Base-by-base conservation (phyloP, 1,284 basidiomycete species). In the Puccinia hordei region DNA sequence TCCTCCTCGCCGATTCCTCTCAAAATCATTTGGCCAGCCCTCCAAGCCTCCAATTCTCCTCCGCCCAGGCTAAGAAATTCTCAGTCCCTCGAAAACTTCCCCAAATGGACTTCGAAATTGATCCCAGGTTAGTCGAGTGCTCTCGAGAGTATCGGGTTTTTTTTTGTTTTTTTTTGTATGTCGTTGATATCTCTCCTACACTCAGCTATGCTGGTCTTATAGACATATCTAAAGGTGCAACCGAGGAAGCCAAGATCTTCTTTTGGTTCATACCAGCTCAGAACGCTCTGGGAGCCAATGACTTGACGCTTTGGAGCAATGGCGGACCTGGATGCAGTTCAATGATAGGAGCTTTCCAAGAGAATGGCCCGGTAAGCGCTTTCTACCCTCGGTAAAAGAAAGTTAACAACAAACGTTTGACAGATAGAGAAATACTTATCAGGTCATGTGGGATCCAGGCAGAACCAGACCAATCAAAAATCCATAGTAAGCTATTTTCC, bases 261-360 rank as follows among this genome's bases (percentile, higher is more conserved):
- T 93, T 94, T 86, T 93, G 92, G 93, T 91, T 92, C 86, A 93
- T 92, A 86, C 92, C 92, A 57, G 90, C 92, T 0, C 91, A 90
- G 8, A 90, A 90, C 12, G 86, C 90, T 83, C 90, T 90, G 17
- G 91, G 90, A 78, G 84, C 89, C 17, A 90, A 93, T 83, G 91
- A 93, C 83, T 84, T 93, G 74, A 89, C 83, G 82, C 61, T 82
- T 83, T 78, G 65, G 65, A 78, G 63, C 27, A 82, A 80, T 80
- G 88, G 88, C 57, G 87, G 88, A 8, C 89, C 89, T 0, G 88
- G 88, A 24, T 94, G 93, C 84, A 92, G 91, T 12, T 91, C 91
- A 1, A 87, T 94, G 0, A 90, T 92, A 84, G 93, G 93, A 6
- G 86, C 92, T 46, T 85, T 93, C 17, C 91, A 93, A 85, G 93